These are phyloP conservation scores for Cyberlindnera xylosilytica DNA, from an alignment of 805 yeast species.

Conservation along the genomic window DNA sequence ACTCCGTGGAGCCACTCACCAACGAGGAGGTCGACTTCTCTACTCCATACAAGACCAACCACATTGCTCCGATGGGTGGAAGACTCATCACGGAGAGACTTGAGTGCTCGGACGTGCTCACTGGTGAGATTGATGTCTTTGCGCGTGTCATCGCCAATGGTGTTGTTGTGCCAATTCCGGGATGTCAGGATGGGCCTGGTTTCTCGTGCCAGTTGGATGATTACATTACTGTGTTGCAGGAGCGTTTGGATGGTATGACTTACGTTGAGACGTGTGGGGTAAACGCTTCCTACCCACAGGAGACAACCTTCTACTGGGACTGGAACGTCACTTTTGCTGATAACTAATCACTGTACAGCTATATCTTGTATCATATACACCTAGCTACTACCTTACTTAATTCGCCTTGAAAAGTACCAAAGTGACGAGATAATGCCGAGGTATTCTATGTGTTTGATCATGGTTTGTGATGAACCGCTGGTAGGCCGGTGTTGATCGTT, in stretches of 20 bases:
- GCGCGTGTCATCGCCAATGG: constrained; percentile 31
- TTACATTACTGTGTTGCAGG: constrained; percentile 18
- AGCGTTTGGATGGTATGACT: constrained; percentile 29
- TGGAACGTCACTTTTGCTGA: constrained; percentile 22
- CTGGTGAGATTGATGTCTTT: constrained; percentile 37
- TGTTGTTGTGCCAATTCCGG: constrained; percentile 49
- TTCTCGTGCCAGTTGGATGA: constrained; percentile 39
- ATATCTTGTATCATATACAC: too few species aligned
- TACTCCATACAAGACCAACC: constrained; percentile 44
- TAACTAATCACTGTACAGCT: too few species aligned
- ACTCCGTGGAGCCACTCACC: constrained; percentile 37
- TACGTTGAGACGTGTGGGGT: constrained; percentile 33
- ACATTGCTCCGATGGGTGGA: constrained; percentile 53
- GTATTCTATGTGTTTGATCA: too few species aligned
- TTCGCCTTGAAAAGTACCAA: too few species aligned
- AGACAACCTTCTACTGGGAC: constrained; percentile 20
- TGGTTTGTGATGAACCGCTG: too few species aligned
- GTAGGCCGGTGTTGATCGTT: too few species aligned
- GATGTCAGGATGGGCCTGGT: constrained; percentile 53
- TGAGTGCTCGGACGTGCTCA: constrained; percentile 16
- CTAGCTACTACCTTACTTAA: too few species aligned
- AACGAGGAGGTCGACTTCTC: constrained; percentile 44
- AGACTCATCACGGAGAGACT: not conserved
- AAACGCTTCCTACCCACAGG: too few species aligned
- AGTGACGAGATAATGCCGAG: too few species aligned